Evolutionary conservation across 805 yeast genomes (phyloP).

Genomic region (Monosporozyma yasuniensis): DNA sequence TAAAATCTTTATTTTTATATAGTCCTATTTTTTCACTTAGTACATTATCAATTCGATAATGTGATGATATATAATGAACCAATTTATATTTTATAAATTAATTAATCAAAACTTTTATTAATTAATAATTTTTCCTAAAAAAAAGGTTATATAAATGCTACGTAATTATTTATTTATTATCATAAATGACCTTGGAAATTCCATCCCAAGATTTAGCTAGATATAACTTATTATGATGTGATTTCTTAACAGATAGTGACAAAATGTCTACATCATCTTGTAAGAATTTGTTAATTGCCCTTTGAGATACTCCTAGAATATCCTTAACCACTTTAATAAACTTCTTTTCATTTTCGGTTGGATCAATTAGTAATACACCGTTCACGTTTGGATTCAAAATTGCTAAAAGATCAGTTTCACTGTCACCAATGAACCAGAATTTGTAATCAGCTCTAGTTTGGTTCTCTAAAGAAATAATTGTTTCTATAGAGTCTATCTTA

Average conservation of each 20-base stretch:
- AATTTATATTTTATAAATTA: background rate
- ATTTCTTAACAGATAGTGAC: background rate
- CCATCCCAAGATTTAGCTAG: constrained; percentile 3
- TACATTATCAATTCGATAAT: background rate
- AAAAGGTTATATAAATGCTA: too few relatives aligned
- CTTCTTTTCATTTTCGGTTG: constrained; percentile 13
- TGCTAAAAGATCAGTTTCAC: constrained; percentile 26
- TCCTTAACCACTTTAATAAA: constrained; percentile 12
- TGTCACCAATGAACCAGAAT: constrained; percentile 28
- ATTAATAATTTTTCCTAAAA: too few relatives aligned
- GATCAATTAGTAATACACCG: constrained; percentile 21
- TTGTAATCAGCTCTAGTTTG: background rate
- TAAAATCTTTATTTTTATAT: background rate
- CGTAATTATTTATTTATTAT: background rate
- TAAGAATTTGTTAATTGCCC: background rate
- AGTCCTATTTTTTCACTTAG: background rate
- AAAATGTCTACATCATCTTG: background rate
- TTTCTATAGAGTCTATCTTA: constrained; percentile 14
- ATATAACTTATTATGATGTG: background rate
- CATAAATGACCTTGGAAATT: background rate
- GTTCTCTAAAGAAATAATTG: constrained; percentile 2
- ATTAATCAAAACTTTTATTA: background rate
- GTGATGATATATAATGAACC: background rate
- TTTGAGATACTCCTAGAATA: constrained; percentile 11
- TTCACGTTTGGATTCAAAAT: constrained; percentile 22